Conservation (phyloP, 2,329 filamentous ascomycete genomes). For the Trichophyton schoenleinii region DNA sequence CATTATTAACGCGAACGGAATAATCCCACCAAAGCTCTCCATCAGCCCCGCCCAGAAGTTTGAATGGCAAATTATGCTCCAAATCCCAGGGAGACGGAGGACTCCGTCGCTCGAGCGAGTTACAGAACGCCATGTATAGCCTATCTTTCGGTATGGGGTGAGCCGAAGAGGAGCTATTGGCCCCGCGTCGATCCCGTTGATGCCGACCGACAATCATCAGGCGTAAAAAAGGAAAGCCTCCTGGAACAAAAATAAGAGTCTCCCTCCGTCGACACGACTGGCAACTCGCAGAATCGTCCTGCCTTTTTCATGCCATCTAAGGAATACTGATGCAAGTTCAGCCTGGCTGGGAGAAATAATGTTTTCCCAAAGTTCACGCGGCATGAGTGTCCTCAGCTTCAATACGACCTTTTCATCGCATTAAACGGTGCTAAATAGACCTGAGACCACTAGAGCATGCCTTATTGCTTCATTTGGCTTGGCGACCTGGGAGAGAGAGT, state of each 20-base stretch:
- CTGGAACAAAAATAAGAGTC: background rate
- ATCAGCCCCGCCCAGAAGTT: background rate
- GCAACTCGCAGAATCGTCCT: background rate
- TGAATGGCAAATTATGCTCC: background rate
- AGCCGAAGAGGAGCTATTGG: background rate
- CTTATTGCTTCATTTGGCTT: slow-evolving; percentile 3
- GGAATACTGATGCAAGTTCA: too few relatives aligned
- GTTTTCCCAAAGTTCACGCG: too few relatives aligned
- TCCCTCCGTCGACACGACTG: background rate
- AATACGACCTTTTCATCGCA: background rate
- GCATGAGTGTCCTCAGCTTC: background rate
- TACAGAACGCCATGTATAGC: background rate
- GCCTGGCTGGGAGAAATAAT: too few relatives aligned
- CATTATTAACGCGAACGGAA: background rate
- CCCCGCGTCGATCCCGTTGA: slow-evolving; percentile 2
- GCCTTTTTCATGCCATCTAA: too few relatives aligned
- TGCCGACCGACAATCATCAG: background rate
- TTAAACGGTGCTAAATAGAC: background rate
- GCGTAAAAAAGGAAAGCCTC: background rate
- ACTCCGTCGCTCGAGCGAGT: background rate
- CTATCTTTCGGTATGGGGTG: slow-evolving; percentile 1
- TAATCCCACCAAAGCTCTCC: background rate
- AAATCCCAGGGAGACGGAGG: background rate
- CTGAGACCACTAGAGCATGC: background rate
- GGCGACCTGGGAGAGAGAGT: background rate